A percentile compares a stretch with the other conserved stretches of the same genome.
Evolutionary conservation across 768 basidiomycete genomes (phyloP).

Genomic region (Hericium rajendrae): DNA sequence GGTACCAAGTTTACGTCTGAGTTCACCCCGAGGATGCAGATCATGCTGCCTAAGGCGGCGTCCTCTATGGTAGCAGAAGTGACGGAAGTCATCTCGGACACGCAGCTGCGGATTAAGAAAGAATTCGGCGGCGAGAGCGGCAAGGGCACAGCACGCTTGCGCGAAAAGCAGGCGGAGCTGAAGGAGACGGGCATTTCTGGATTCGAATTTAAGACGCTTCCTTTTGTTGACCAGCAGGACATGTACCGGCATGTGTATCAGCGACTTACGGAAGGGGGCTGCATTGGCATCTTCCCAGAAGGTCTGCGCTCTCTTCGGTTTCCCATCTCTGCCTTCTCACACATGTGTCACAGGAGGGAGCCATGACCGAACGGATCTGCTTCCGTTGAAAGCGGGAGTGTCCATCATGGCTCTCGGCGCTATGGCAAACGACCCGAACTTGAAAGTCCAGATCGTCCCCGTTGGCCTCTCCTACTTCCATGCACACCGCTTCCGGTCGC

Average conservation of each 20-base stretch:
- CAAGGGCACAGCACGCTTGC: slow-evolving; percentile 55
- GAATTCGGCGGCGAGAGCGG: slow-evolving; percentile 80
- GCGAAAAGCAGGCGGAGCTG: slow-evolving; percentile 57
- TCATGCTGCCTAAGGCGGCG: slow-evolving; percentile 75
- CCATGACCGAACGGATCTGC: slow-evolving; percentile 92
- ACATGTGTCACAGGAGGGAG: slow-evolving; percentile 64
- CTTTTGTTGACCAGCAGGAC: slow-evolving; percentile 85
- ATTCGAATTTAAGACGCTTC: slow-evolving; percentile 71
- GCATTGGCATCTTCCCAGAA: slow-evolving; percentile 98
- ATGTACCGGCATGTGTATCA: slow-evolving; percentile 95
- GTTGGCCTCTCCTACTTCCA: slow-evolving; percentile 30
- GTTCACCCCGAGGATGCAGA: slow-evolving; percentile 70
- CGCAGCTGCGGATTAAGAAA: slow-evolving; percentile 71
- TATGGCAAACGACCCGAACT: slow-evolving; percentile 81
- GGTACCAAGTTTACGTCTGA: slow-evolving; percentile 70
- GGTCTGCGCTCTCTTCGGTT: slow-evolving; percentile 36
- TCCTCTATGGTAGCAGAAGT: slow-evolving; percentile 77
- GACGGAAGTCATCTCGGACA: slow-evolving; percentile 81
- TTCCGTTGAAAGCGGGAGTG: slow-evolving; percentile 96
- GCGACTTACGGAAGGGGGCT: slow-evolving; percentile 73
- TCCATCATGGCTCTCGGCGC: slow-evolving; percentile 97
- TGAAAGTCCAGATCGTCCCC: slow-evolving; percentile 82
- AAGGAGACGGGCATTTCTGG: slow-evolving; percentile 48
- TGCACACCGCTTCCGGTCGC: slow-evolving; percentile 76
- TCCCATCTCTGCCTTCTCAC: background rate